Percentiles rank a stretch among this genome's conserved stretches.
These are phyloP conservation scores for Rutstroemia sp. DNA, from an alignment of 2,329 filamentous ascomycete genomes.

Conservation along the genomic window DNA sequence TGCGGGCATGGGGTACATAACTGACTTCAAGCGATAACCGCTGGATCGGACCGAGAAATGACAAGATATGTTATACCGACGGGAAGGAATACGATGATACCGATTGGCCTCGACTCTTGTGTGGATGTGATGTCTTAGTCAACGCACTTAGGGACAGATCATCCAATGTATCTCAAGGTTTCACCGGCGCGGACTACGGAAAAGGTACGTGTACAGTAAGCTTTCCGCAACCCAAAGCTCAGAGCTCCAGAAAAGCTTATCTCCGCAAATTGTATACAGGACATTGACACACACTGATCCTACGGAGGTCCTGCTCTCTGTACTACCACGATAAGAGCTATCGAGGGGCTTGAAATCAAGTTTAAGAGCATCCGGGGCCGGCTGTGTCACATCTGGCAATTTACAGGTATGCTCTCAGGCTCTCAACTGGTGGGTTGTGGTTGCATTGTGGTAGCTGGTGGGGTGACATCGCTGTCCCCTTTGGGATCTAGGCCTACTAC, in stretches of 20 bases:
- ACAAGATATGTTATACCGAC: slow-evolving; percentile 1
- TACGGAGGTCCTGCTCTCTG: not conserved
- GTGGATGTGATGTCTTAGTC: not conserved
- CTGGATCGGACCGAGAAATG: slow-evolving; percentile 5
- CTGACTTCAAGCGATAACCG: not conserved
- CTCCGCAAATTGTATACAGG: not conserved
- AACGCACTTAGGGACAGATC: slow-evolving; percentile 6
- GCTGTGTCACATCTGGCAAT: too few relatives aligned
- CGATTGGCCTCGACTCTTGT: not conserved
- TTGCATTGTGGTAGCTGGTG: too few relatives aligned
- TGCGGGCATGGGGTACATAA: not conserved
- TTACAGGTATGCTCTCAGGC: too few relatives aligned
- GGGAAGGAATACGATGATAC: not conserved
- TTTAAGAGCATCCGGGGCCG: too few relatives aligned
- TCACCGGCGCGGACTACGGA: not conserved
- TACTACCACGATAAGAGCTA: too few relatives aligned
- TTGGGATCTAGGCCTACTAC: not conserved
- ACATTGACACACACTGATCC: not conserved
- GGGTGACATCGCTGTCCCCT: too few relatives aligned
- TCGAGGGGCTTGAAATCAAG: too few relatives aligned
- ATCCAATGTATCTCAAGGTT: slow-evolving; percentile 6
- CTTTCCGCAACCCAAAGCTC: not conserved
- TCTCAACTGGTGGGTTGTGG: too few relatives aligned
- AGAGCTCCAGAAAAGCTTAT: not conserved
- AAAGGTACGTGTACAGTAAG: too few relatives aligned